Evolutionary conservation across 2,329 filamentous ascomycete genomes (phyloP), one percentile per base, ranked within the genome.

Genomic region (Colletotrichum tropicicola): DNA sequence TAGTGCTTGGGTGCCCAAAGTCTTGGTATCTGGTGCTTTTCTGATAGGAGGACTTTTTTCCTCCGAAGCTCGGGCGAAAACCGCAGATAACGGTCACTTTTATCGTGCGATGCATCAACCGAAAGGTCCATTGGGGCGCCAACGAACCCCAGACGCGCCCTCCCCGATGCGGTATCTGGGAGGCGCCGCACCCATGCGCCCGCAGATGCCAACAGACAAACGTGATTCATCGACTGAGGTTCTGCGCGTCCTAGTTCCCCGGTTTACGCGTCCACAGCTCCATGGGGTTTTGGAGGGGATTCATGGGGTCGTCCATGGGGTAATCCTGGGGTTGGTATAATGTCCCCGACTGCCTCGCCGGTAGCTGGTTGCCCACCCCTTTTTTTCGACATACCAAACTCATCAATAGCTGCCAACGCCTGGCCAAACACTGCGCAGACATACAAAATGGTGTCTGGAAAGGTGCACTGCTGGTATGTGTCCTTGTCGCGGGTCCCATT

Each of bases 381-480:
- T 25, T 41, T 37, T 9, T 17, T n/a, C n/a, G 19, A 43, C 17
- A 27, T 43, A n/a, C 10, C 37, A 15, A 19, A 35, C 32, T 13
- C 32, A 35, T 13, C 12, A 12, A 35, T 3, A 35, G 32, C n/a
- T 19, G 17, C n/a, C 17, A 17, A 12, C 39, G 19, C 39, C 19
- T 43, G 10, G 19, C 39, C 39, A 21, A 21, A 17, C 39, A 19
- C 5, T 12, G 12, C 17, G 13, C 10, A n/a, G 12, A 21, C 39
- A 43, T n/a, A 43, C 58, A 56, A 55, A 25, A 61, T 61, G 58
- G 58, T 61, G 41, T 56, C 58, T 47, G 58, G 58, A 27, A 55
- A 32, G 25, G 23, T 55, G 30, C 32, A 61, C 7, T 32, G 49
- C 17, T 61, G 58, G 58, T 61, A 23, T 25, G 49, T 43, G 7